phyloP scores from a whole-genome alignment of 345 rosid genomes.

The Noccaea caerulescens region DNA sequence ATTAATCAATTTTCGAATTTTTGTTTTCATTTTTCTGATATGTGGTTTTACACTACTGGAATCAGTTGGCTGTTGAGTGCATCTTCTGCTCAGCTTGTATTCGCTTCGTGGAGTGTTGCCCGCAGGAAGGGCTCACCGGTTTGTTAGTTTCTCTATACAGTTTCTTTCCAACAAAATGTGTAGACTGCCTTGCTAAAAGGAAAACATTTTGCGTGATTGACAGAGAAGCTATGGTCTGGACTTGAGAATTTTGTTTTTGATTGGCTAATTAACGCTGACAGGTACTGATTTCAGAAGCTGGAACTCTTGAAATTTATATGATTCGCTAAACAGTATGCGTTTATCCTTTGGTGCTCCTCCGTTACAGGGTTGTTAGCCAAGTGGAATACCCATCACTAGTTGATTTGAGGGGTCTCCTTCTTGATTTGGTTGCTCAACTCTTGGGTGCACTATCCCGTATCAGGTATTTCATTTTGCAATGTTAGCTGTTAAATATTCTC shows the following conservation, averaged over 20 bases:
- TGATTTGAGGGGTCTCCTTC: conserved; percentile 94
- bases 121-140: conserved; percentile 98
- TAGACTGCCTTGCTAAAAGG: conserved; percentile 28
- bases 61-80: conserved; percentile 99
- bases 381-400: conserved; percentile 97
- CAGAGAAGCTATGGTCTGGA: conserved; percentile 99
- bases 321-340: conserved; percentile 29
- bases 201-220: conserved; percentile 41
- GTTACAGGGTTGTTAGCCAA: conserved; percentile 93
- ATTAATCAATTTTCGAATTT: background rate
- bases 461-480: conserved; percentile 56
- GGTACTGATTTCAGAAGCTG: conserved; percentile 55
- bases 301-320: conserved; percentile 28
- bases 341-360: conserved; percentile 30
- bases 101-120: conserved; percentile 97
- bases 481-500: conserved; percentile 16
- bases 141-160: conserved; percentile 41
- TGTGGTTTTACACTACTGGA: conserved; percentile 33
- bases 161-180: conserved; percentile 36
- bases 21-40: conserved; percentile 32
- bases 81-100: conserved; percentile 99
- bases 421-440: conserved; percentile 96
- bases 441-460: conserved; percentile 97
- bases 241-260: conserved; percentile 98
- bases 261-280: conserved; percentile 97